Evolutionary conservation across 2,329 filamentous ascomycete species (phyloP), one percentile per base, ranked within the genome.

Genomic region (Diaporthe batatas): DNA sequence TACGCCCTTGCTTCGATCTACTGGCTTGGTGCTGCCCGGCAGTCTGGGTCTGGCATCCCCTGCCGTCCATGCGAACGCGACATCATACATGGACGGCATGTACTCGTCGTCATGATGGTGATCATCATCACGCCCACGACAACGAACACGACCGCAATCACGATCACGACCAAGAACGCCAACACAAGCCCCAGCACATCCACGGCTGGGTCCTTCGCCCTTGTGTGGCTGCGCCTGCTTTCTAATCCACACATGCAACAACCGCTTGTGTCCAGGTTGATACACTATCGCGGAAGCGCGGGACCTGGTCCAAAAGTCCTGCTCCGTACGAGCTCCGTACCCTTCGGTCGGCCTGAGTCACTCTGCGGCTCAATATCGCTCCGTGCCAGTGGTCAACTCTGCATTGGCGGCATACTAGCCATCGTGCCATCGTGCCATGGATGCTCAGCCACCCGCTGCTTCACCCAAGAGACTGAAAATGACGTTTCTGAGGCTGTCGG

Each of bases 271-370:
- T n/a, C 47, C 21, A 10, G 14, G n/a, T 44, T 14, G 44, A 10
- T 49, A n/a, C 47, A 49, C 29, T 36, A 7, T 25, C 11, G 8
- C 29, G 32, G 36, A 34, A 34, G 18, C n/a, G 39, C 39, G 44
- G 44, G 23, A 23, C 11, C 23, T 21, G 21, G 18, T 8, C 21
- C 18, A 14, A 21, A 18, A 16, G 18, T 4, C 36, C 36, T 44
- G 23, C 16, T n/a, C 25, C 6, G 34, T 29, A 36, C 59, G 23
- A 51, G 6, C 21, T 14, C 39, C 39, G 67, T 42, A 47, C 25
- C 25, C 21, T 29, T 49, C 67, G 53, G 55, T 29, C 68, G 68
- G 68, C 55, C 68, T 70, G 68, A 70, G 68, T 70, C 68, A 70
- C 44, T 42, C 16, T 44, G 55, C 68, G 68, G 68, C 55, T 62